Conservation (phyloP, 805 yeast genomes). For the Saturnispora besseyi region DNA sequence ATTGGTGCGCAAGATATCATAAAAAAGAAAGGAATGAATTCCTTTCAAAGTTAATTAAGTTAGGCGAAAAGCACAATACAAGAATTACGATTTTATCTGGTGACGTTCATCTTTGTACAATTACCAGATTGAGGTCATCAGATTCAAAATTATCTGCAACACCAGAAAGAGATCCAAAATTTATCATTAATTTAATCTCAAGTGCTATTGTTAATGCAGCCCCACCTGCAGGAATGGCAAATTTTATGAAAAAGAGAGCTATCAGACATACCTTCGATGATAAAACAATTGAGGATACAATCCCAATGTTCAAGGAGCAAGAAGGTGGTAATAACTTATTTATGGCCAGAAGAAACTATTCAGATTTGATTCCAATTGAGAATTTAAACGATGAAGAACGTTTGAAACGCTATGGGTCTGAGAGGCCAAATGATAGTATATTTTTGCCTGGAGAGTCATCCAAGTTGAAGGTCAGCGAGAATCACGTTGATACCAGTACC, state of each 20-base stretch:
- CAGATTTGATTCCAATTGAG: slow-evolving; percentile 50
- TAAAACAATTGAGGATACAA: slow-evolving; percentile 68
- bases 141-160: slow-evolving; percentile 31
- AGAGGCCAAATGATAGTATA: not conserved
- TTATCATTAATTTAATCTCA: slow-evolving; percentile 75
- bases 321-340: slow-evolving; percentile 43
- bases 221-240: slow-evolving; percentile 83
- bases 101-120: slow-evolving; percentile 84
- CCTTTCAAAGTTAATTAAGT: slow-evolving; percentile 49
- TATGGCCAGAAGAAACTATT: slow-evolving; percentile 63
- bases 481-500: not conserved
- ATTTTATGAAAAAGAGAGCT: slow-evolving; percentile 57
- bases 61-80: slow-evolving; percentile 55
- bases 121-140: slow-evolving; percentile 66
- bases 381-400: slow-evolving; percentile 22
- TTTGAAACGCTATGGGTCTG: slow-evolving; percentile 22
- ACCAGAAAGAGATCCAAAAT: slow-evolving; percentile 65
- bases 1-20: slow-evolving; percentile 90
- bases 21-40: slow-evolving; percentile 75
- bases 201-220: slow-evolving; percentile 91
- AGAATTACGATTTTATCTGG: slow-evolving; percentile 84
- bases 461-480: slow-evolving; percentile 10
- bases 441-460: slow-evolving; percentile 20
- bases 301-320: slow-evolving; percentile 59
- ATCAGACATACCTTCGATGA: slow-evolving; percentile 57